Evolutionary conservation across 2,329 filamentous ascomycete genomes (phyloP), one percentile per base, ranked within the genome.

Genomic region (Verticillium tricorpus): DNA sequence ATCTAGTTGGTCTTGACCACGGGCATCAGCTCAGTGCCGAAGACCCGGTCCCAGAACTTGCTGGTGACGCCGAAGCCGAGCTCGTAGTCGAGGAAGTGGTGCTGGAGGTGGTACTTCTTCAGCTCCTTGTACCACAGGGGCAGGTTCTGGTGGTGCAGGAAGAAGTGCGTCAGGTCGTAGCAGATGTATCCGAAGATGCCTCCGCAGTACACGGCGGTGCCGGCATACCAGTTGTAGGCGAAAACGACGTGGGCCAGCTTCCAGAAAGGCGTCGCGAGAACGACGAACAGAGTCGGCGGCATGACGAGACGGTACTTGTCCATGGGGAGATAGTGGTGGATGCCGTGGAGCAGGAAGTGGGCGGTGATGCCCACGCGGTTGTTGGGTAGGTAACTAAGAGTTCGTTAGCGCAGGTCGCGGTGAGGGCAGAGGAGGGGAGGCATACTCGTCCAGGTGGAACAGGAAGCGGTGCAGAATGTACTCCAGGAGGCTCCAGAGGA

Each of bases 311-410:
- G 89, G 70, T 97, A 94, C 72, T 89, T 94, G 79, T 99, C 95
- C 95, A 99, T 98, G n/a, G 95, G 95, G 5, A 99, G 85, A 77
- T 98, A 99, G 77, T 99, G 95, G 73, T 99, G 95, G 66, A 99
- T 92, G 66, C 95, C 95, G 70, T 99, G 95, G 31, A 99, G 90
- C 50, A 97, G 79, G 78, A 99, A 99, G 75, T 99, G 95, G 22
- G 89, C 69, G 0, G 92, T 96, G 63, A 99, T 81, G 66, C 85
- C 89, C n/a, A 91, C 89, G 61, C 92, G 85, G 74, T 98, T 96
- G 74, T 99, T 92, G 0, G 95, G 95, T 12, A 99, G 89, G 72
- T 88, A 92, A 57, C 92, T 96, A 65, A 25, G 60, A 17, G 39
- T 19, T 55, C 25, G 66, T 79, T 65, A 80, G 75, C 66, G 45